Percentiles rank a stretch among this genome's conserved stretches.
Evolutionary conservation across 352 stramenopile species (phyloP).

Genomic region (Phytopythium sindhum): DNA sequence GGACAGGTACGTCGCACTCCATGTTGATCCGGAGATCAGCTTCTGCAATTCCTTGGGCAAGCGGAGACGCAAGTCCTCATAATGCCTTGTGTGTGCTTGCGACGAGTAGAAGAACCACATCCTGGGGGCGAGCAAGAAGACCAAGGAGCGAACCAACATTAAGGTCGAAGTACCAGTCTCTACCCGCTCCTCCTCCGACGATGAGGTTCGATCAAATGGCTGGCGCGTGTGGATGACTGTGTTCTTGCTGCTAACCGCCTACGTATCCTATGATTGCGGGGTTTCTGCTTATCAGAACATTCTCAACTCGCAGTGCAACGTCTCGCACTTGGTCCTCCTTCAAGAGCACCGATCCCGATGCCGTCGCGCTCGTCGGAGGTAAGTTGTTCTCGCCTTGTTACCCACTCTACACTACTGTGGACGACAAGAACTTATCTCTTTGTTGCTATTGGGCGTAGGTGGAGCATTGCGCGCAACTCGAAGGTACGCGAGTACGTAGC

Average conservation of each 20-base stretch:
- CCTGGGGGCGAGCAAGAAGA: background rate
- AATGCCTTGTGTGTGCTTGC: background rate
- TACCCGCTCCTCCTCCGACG: background rate
- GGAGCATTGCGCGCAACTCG: slow-evolving; percentile 42
- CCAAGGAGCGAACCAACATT: background rate
- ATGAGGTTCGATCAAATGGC: background rate
- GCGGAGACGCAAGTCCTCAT: background rate
- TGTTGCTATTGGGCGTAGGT: slow-evolving; percentile 27
- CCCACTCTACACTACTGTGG: background rate
- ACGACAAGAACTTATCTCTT: too few species aligned
- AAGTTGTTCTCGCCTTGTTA: background rate
- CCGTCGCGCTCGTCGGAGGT: slow-evolving; percentile 53
- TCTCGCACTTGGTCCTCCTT: slow-evolving; percentile 53
- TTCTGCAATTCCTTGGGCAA: too few species aligned
- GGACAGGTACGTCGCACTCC: background rate
- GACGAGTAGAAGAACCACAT: background rate
- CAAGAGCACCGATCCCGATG: slow-evolving; percentile 66
- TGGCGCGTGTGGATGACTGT: background rate
- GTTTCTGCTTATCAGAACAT: slow-evolving; percentile 31
- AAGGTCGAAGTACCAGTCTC: slow-evolving; percentile 1
- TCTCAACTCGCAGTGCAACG: slow-evolving; percentile 62
- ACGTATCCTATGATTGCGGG: background rate
- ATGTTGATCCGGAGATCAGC: background rate
- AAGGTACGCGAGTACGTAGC: slow-evolving; percentile 53
- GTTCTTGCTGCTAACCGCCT: background rate